These are phyloP conservation scores for Aspergillus neotritici DNA, from an alignment of 2,329 filamentous ascomycete species.

Conservation along the genomic window DNA sequence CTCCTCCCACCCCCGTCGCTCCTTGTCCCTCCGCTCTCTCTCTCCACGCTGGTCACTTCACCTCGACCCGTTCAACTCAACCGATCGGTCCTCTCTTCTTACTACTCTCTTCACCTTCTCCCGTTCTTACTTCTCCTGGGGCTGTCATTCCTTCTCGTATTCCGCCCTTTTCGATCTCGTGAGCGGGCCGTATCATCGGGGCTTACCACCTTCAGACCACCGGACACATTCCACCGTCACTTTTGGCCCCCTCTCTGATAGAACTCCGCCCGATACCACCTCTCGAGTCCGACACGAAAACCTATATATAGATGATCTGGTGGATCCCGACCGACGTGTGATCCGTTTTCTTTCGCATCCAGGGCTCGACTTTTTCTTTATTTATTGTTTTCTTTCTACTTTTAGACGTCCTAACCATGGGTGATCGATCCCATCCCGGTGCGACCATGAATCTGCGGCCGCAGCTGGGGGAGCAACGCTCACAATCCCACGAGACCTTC, in stretches of 20 bases:
- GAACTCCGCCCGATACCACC: too few relatives aligned
- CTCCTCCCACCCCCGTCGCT: neutral
- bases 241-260: too few relatives aligned
- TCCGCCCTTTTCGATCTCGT: constrained; percentile 4
- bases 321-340: too few relatives aligned
- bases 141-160: constrained; percentile 18
- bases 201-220: too few relatives aligned
- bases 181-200: too few relatives aligned
- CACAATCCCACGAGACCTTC: constrained; percentile 50
- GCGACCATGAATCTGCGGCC: constrained; percentile 52
- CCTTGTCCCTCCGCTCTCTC: neutral
- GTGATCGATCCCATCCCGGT: constrained; percentile 4
- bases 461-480: constrained; percentile 55
- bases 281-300: too few relatives aligned
- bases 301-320: too few relatives aligned
- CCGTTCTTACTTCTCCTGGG: constrained; percentile 5
- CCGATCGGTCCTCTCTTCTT: neutral
- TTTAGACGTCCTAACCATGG: constrained; percentile 2
- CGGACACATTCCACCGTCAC: too few relatives aligned
- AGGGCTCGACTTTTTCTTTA: too few relatives aligned
- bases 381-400: too few relatives aligned
- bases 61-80: too few relatives aligned
- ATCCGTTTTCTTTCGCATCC: too few relatives aligned
- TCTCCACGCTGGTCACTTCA: neutral
- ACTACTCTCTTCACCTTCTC: constrained; percentile 1